These are phyloP conservation scores for Lignosus rhinocerotis DNA, from an alignment of 1,284 basidiomycete genomes.

Conservation along the genomic window DNA sequence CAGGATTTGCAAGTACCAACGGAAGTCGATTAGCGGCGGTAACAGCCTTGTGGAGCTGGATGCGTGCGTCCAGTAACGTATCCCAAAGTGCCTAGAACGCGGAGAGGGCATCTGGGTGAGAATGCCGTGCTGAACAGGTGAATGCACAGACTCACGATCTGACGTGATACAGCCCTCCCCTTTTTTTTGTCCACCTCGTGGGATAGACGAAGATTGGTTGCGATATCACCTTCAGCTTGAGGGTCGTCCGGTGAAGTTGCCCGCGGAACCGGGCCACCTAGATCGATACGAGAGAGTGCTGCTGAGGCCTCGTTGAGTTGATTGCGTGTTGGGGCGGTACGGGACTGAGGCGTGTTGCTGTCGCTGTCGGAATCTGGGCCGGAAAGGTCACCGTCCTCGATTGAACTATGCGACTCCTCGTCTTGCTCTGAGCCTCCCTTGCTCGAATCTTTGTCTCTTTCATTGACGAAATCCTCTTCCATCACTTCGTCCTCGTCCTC, in stretches of 20 bases:
- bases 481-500: constrained; percentile 30
- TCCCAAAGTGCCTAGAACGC: constrained; percentile 75
- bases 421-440: constrained; percentile 29
- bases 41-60: constrained; percentile 84
- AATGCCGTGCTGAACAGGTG: constrained; percentile 5
- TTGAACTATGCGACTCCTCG: constrained; percentile 25
- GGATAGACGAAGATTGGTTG: constrained; percentile 54
- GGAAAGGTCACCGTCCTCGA: constrained; percentile 35
- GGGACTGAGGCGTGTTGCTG: constrained; percentile 4
- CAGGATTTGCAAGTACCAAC: constrained; percentile 37
- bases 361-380: constrained; percentile 21
- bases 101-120: constrained; percentile 15
- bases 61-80: constrained; percentile 81
- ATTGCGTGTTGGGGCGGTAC: not conserved
- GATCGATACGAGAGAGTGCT: constrained; percentile 4
- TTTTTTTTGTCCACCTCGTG: constrained; percentile 71
- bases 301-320: constrained; percentile 4
- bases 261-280: constrained; percentile 3
- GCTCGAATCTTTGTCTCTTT: constrained; percentile 3
- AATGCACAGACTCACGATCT: constrained; percentile 61
- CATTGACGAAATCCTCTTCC: constrained; percentile 17
- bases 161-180: constrained; percentile 79
- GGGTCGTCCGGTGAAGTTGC: constrained; percentile 8
- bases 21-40: constrained; percentile 64
- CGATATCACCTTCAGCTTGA: constrained; percentile 41